A percentile compares a stretch with the other conserved stretches of the same genome.
These are phyloP conservation scores for Paradendryphiella salina DNA, from an alignment of 2,329 filamentous ascomycete genomes.

Conservation along the genomic window DNA sequence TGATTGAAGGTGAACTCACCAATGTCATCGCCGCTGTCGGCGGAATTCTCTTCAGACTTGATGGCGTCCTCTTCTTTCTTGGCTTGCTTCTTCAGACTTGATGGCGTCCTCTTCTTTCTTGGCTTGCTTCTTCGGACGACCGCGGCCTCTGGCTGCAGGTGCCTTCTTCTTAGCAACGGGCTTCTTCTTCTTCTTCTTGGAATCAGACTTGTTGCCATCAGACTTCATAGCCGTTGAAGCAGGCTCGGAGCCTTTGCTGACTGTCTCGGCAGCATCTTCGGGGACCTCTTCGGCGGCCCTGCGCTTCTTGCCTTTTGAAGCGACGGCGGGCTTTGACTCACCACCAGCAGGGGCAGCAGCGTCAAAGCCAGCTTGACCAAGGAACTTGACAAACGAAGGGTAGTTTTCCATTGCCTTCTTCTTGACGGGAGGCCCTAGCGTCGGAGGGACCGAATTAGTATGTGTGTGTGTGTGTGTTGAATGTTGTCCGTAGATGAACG, in stretches of 20 bases:
- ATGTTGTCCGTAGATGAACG: too few relatives aligned
- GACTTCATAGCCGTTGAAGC: constrained; percentile 10
- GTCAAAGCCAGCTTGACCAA: constrained; percentile 13
- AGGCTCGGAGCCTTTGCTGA: constrained; percentile 24
- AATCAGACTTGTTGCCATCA: constrained; percentile 7
- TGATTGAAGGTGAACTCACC: constrained; percentile 20
- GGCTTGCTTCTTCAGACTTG: constrained; percentile 17
- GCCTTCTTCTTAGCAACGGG: background rate
- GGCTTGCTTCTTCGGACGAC: constrained; percentile 23
- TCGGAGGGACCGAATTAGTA: background rate
- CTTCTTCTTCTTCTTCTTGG: constrained; percentile 6
- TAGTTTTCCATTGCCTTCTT: constrained; percentile 34
- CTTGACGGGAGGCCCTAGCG: constrained; percentile 32
- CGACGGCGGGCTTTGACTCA: constrained; percentile 11
- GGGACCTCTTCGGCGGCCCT: constrained; percentile 21
- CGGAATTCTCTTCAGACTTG: constrained; percentile 8
- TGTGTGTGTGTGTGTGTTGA: background rate
- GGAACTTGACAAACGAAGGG: constrained; percentile 29
- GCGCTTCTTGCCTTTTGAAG: constrained; percentile 25
- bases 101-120: constrained; percentile 21
- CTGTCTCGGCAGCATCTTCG: background rate
- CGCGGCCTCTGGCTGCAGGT: background rate
- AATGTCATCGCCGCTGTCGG: constrained; percentile 20
- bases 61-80: constrained; percentile 21
- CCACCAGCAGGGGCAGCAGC: constrained; percentile 4